Evolutionary conservation across 306 rosid genomes (phyloP), one percentile per base, ranked within the genome.

Genomic region (Lathyrus aphaca): DNA sequence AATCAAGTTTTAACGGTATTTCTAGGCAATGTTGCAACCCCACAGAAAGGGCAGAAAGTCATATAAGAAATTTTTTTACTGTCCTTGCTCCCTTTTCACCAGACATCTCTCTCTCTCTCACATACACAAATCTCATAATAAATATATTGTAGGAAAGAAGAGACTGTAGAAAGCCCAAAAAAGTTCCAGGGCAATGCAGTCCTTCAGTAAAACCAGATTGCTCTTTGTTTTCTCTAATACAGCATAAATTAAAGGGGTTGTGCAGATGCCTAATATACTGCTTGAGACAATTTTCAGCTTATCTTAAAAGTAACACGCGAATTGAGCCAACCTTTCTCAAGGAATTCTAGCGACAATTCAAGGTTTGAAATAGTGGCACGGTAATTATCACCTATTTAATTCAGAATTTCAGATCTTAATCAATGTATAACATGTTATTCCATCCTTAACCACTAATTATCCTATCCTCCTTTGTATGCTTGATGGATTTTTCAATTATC

Each of bases 241-340:
- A 27, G 39, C 8, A 16, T 56, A 25, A 56, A 27, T n/a, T 13
- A 35, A 37, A 68, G 12, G 30, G 54, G 23, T 25, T 58, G 25
- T 25, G 21, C 30, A 21, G 51, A 23, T 67, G 38, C n/a, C 50
- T 40, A 25, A 43, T 32, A 23, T 59, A 58, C 49, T 30, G 50
- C 75, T 50, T 27, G 66, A 69, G 65, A 62, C 9, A 12, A 42
- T 19, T 55, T 63, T 55, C 45, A 32, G 37, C 45, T 53, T 44
- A 30, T n/a, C 42, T 63, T 39, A 32, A 46, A 16, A 12, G 64
- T 43, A 62, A 10, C 32, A 11, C 10, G 17, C 32, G 27, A 12
- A 38, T 7, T 12, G 61, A 77, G 68, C 15, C 54, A 37, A 64
- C 61, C 62, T 70, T 45, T 64, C 61, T 54, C 53, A 45, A 77